Conservation (phyloP, 106 monocot species). For the Platanthera guangdongensis region DNA sequence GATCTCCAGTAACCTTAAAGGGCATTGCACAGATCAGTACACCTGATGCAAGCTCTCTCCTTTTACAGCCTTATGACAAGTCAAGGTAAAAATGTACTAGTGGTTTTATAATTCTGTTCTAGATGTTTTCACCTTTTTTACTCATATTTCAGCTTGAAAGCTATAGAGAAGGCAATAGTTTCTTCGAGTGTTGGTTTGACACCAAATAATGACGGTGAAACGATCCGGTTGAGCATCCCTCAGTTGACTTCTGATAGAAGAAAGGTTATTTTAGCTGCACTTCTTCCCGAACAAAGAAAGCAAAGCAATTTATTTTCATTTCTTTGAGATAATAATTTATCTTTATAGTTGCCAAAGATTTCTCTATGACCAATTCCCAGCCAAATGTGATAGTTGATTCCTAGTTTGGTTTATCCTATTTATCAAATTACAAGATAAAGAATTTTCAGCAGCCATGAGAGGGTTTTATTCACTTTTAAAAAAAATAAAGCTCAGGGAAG, state of each 20-base stretch:
- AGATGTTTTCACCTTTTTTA: not conserved
- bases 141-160: conserved; percentile 51
- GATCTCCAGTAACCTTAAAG: conserved; percentile 85
- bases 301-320: not conserved
- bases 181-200: conserved; percentile 74
- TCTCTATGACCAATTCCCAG: not conserved
- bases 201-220: conserved; percentile 92
- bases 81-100: conserved; percentile 44
- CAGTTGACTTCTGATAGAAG: conserved; percentile 90
- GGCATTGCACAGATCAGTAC: conserved; percentile 94
- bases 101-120: not conserved
- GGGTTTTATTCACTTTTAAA: not conserved
- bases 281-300: not conserved
- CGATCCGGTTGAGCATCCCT: conserved; percentile 67
- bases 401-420: not conserved
- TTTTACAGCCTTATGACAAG: conserved; percentile 92
- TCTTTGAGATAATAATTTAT: not conserved
- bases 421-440: not conserved
- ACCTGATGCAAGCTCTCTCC: conserved; percentile 80
- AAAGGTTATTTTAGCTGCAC: conserved; percentile 42
- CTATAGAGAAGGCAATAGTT: conserved; percentile 93
- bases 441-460: not conserved
- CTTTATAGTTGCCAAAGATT: not conserved
- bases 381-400: not conserved
- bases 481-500: not conserved